Evolutionary conservation across 2,329 filamentous ascomycete genomes (phyloP).

Genomic region (Ophiostoma sp.): DNA sequence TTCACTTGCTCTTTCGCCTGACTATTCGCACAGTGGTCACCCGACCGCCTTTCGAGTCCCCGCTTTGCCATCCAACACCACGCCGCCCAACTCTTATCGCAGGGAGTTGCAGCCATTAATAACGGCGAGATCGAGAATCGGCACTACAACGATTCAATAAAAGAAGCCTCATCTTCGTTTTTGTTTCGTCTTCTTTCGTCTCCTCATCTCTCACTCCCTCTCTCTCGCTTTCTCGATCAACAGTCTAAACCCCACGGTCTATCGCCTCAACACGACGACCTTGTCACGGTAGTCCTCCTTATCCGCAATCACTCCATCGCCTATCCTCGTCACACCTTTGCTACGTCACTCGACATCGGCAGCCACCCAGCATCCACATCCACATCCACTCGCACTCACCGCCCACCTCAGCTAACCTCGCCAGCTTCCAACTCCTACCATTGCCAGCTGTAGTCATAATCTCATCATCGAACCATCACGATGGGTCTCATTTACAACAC

Average conservation of each 20-base stretch:
- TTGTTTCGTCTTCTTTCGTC: background rate
- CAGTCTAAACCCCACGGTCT: background rate
- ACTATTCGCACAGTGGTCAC: background rate
- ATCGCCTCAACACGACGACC: too few relatives aligned
- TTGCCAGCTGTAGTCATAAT: background rate
- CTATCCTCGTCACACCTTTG: background rate
- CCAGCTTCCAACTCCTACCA: too few relatives aligned
- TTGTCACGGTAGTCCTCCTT: background rate
- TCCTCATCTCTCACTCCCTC: background rate
- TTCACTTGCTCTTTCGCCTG: background rate
- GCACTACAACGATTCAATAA: background rate
- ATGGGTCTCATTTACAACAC: conserved; percentile 93
- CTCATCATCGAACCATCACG: background rate
- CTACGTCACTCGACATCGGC: conserved; percentile 12
- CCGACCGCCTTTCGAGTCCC: conserved; percentile 7
- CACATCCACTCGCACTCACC: background rate
- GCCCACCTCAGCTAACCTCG: background rate
- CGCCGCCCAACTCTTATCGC: background rate
- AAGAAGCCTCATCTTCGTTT: background rate
- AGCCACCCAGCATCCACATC: background rate
- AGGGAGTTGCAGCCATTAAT: background rate
- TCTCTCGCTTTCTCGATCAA: background rate
- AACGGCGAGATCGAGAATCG: background rate
- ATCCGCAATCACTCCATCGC: background rate
- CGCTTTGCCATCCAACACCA: background rate